Base-by-base conservation (phyloP, 768 basidiomycete genomes). In the Podaxis mareebaensis region DNA sequence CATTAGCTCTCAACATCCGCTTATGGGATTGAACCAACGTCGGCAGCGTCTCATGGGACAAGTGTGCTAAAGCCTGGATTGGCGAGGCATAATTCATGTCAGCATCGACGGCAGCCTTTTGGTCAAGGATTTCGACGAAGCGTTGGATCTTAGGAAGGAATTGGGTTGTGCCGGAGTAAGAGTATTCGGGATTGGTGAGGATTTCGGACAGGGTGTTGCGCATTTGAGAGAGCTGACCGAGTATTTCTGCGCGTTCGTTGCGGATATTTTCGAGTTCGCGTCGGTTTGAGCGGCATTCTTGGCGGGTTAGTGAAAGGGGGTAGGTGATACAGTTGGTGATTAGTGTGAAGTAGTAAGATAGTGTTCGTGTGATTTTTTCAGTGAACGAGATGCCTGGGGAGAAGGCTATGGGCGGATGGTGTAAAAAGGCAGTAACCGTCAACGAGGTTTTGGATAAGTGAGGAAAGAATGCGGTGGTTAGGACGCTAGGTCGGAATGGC, bases 221-320 rank as follows among this genome's bases (percentile, higher is more conserved):
- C 69, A 86, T 77, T 46, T 77, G 79, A 0, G 87, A 78, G 5
- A 95, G 79, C 2, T 74, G 72, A 0, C 93, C 93, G 3, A 95
- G 81, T 6, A 80, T 75, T 66, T 87, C 80, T 0, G 93, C 92
- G 3, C 86, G 81, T 66, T 85, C 80, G 67, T 95, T 84, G 12
- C 92, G 82, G 2, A 91, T 78, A 28, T 73, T 80, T 64, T 90
- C 83, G 15, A 95, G 78, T 52, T 81, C 79, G 49, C 76, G 77
- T 15, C 85, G 82, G 65, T 89, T 90, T 61, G 81, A 74, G 24
- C 72, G 74, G 69, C 90, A 90, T 73, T 95, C 93, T 61, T 90
- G 86, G 17, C 83, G 78, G 1, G 85, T 78, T 26, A 93, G 80
- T 53, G 83, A 79, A 30, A 92, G 72, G 0, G 92, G 93, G 22